These are phyloP conservation scores for Boletellus emodensis DNA, from an alignment of 768 basidiomycete species.

Conservation along the genomic window DNA sequence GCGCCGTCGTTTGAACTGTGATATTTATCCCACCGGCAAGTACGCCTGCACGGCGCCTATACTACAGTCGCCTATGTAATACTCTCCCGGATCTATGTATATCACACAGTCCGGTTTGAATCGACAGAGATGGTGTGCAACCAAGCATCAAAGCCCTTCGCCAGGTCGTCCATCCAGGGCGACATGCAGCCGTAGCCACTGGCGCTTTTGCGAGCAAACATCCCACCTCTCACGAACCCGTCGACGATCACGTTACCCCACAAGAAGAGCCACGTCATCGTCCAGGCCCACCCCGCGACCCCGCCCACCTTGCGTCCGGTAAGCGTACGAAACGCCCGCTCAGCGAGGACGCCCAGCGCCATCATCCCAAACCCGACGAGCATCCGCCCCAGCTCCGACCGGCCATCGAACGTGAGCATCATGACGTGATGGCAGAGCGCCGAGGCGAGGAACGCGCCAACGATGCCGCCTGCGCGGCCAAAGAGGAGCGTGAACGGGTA, in stretches of 20 bases:
- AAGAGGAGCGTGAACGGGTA: conserved; percentile 32
- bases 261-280: conserved; percentile 23
- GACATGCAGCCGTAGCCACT: neutral
- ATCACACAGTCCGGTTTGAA: neutral
- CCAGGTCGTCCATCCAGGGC: conserved; percentile 1
- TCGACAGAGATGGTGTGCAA: neutral
- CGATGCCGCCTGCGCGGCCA: conserved; percentile 44
- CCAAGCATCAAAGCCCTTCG: conserved; percentile 7
- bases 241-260: conserved; percentile 24
- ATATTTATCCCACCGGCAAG: too few species aligned
- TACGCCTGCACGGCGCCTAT: too few species aligned
- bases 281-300: conserved; percentile 31
- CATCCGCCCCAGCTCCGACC: conserved; percentile 32
- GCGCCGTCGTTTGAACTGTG: too few species aligned
- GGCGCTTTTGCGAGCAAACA: neutral
- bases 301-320: conserved; percentile 29
- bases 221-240: conserved; percentile 11
- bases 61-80: too few species aligned
- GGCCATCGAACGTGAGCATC: conserved; percentile 49
- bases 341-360: conserved; percentile 50
- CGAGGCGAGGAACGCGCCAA: conserved; percentile 55
- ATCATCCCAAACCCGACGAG: conserved; percentile 52
- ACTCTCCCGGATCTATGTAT: neutral
- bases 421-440: conserved; percentile 52
- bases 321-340: conserved; percentile 26